Evolutionary conservation across 441 rosid species (phyloP).

Genomic region (Daphne laureola): DNA sequence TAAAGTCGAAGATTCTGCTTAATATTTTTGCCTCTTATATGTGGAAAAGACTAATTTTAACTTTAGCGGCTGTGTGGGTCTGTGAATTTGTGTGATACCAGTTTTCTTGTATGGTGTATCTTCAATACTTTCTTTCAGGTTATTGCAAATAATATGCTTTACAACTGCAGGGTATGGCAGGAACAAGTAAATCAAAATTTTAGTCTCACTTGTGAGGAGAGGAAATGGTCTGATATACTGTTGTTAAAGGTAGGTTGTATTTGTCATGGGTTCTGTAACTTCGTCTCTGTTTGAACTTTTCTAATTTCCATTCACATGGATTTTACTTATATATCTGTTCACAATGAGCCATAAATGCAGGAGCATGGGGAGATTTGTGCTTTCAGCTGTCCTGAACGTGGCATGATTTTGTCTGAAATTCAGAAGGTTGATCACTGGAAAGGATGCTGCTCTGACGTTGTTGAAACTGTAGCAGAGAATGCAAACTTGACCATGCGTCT

Average conservation of each 20-base stretch:
- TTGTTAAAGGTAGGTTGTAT: conserved; percentile 43
- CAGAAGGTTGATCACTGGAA: conserved; percentile 60
- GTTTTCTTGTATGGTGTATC: too few species aligned
- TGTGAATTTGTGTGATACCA: too few species aligned
- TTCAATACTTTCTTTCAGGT: too few species aligned
- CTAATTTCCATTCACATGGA: too few species aligned
- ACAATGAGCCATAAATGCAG: conserved; percentile 23
- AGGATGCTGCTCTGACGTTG: conserved; percentile 23
- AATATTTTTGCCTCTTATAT: too few species aligned
- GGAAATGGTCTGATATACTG: conserved; percentile 39
- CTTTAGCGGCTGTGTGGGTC: too few species aligned
- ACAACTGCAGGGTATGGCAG: conserved; percentile 49
- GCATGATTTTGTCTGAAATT: conserved; percentile 38
- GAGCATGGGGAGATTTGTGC: conserved; percentile 41
- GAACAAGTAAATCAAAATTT: conserved; percentile 37
- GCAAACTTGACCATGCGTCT: conserved; percentile 27
- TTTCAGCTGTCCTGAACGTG: conserved; percentile 49
- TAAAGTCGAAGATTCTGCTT: too few species aligned
- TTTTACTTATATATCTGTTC: not conserved
- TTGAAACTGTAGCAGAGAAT: conserved; percentile 28
- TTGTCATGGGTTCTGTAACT: conserved; percentile 6
- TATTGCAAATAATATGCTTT: not conserved
- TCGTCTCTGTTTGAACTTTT: too few species aligned
- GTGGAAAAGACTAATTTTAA: too few species aligned
- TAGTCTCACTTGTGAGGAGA: conserved; percentile 25